These are phyloP conservation scores for Eremothecium cymbalariae DNA, from an alignment of 1,139 yeast genomes.

Conservation along the genomic window DNA sequence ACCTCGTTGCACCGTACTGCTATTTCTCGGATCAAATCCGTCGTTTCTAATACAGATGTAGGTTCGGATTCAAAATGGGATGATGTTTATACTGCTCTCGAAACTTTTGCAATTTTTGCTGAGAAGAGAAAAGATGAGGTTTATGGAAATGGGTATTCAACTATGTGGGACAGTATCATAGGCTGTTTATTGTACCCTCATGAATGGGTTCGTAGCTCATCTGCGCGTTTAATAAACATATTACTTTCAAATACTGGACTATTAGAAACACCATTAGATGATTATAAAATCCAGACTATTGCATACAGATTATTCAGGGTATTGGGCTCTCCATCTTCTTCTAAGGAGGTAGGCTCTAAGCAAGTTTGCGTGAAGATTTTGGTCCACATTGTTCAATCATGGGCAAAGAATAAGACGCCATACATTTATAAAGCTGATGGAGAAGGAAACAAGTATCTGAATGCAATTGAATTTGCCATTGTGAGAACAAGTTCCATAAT, in stretches of 20 bases:
- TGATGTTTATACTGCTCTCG: constrained; percentile 57
- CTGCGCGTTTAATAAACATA: constrained; percentile 54
- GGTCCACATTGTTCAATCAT: constrained; percentile 50
- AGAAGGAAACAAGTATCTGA: constrained; percentile 27
- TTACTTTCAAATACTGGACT: constrained; percentile 40
- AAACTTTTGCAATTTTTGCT: constrained; percentile 37
- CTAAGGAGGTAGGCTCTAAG: constrained; percentile 50
- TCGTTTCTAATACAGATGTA: constrained; percentile 35
- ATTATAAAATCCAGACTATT: constrained; percentile 49
- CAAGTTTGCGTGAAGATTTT: constrained; percentile 58
- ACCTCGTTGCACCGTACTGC: constrained; percentile 38
- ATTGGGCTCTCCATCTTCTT: constrained; percentile 66
- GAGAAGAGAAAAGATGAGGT: constrained; percentile 31
- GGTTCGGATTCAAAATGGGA: constrained; percentile 56
- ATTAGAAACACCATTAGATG: constrained; percentile 27
- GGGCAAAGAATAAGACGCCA: constrained; percentile 45
- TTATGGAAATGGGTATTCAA: constrained; percentile 29
- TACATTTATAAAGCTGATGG: constrained; percentile 30
- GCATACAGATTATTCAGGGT: constrained; percentile 68
- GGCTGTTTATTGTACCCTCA: constrained; percentile 72
- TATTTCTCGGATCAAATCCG: constrained; percentile 33
- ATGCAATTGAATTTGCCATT: constrained; percentile 58
- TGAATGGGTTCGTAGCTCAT: constrained; percentile 75
- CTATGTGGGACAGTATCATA: constrained; percentile 47
- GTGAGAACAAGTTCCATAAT: constrained; percentile 53